Evolutionary conservation across 1,284 basidiomycete species (phyloP).

Genomic region (Cutaneotrichosporon mucoides): DNA sequence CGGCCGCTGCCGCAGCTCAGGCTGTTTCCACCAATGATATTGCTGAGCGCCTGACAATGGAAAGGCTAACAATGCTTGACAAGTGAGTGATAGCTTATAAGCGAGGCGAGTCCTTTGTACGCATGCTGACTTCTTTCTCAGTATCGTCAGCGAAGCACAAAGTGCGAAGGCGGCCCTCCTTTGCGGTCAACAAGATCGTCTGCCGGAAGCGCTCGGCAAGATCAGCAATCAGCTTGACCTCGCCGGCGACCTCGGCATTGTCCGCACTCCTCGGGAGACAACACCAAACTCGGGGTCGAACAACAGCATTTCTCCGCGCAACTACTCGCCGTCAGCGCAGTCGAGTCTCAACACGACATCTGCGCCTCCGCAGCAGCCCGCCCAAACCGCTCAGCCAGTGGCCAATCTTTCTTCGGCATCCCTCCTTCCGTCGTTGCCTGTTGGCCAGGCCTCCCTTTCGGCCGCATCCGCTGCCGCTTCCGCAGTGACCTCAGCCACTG

Average conservation of each 20-base stretch:
- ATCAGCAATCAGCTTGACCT: conserved; percentile 41
- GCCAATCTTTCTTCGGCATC: neutral
- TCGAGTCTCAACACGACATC: conserved; percentile 6
- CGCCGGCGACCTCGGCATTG: conserved; percentile 38
- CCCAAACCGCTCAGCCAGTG: neutral
- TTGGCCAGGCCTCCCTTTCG: conserved; percentile 15
- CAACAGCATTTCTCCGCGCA: conserved; percentile 32
- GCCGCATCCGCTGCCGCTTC: neutral
- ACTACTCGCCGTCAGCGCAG: conserved; percentile 18
- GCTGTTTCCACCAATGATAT: conserved; percentile 10
- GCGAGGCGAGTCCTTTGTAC: neutral
- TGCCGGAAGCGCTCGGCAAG: conserved; percentile 36
- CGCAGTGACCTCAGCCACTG: neutral
- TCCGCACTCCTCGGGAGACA: conserved; percentile 31
- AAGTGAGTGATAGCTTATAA: conserved; percentile 26
- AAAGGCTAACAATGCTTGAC: conserved; percentile 35
- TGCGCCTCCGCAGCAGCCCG: neutral
- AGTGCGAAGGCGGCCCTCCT: conserved; percentile 38
- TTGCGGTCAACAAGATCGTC: conserved; percentile 33
- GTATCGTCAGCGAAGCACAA: conserved; percentile 40
- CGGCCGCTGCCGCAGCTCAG: neutral
- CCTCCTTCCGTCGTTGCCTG: conserved; percentile 34
- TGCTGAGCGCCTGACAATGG: conserved; percentile 17
- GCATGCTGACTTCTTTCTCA: conserved; percentile 17
- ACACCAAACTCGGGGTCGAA: conserved; percentile 21